These are phyloP conservation scores for Prototheca cutis DNA, from an alignment of 163 green algal genomes.

Conservation along the genomic window DNA sequence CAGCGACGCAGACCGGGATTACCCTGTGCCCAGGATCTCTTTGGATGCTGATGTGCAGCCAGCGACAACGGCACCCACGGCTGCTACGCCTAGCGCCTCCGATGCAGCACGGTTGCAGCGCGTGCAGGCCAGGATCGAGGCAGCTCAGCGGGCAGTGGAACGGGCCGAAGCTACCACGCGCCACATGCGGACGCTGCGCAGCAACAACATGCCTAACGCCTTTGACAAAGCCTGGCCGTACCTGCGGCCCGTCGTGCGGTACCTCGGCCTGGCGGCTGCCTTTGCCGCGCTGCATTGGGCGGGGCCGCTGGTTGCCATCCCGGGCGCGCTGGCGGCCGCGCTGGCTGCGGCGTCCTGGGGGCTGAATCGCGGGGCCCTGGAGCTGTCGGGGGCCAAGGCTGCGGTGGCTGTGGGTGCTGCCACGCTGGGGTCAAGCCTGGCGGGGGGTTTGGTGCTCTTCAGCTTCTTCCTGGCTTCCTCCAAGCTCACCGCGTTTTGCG, in stretches of 20 bases:
- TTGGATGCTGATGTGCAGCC: no score
- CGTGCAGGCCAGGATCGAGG: no score
- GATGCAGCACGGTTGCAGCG: no score
- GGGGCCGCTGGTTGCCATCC: background rate
- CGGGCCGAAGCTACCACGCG: no score
- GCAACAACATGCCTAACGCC: no score
- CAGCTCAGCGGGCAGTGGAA: no score
- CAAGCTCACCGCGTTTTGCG: constrained; percentile 61
- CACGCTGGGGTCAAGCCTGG: constrained; percentile 53
- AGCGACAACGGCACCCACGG: no score
- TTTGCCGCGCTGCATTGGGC: constrained; percentile 10
- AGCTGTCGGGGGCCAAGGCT: constrained; percentile 28
- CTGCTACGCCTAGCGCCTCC: no score
- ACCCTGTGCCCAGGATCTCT: no score
- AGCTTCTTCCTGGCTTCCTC: constrained; percentile 69
- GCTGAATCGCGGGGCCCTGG: background rate
- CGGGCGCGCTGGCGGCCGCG: constrained; percentile 13
- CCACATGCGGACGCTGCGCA: no score
- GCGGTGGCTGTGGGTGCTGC: constrained; percentile 49
- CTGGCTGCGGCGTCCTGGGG: constrained; percentile 4
- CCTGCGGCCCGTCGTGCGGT: constrained; percentile 4
- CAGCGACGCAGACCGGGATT: no score
- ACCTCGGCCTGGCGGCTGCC: constrained; percentile 3
- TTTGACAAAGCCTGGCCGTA: no score
- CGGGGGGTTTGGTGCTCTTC: constrained; percentile 59